Base-by-base conservation (phyloP, 169 alveolate genomes). In the Neospora caninum region DNA sequence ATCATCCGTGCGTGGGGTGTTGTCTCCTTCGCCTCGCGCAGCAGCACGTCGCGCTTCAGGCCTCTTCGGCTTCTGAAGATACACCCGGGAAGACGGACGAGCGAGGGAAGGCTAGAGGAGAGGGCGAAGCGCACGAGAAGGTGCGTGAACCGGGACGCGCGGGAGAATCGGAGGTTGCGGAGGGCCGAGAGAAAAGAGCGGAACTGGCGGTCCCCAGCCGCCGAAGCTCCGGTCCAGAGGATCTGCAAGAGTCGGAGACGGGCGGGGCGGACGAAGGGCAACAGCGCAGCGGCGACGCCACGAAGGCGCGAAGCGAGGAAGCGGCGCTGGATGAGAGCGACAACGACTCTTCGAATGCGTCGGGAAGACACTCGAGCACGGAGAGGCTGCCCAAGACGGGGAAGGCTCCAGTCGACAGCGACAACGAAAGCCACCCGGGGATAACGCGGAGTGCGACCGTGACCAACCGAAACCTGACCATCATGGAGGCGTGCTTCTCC, bases 401-500 rank as follows among this genome's bases (percentile, higher is more conserved):
- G 31, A 22, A 16, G 73, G 25, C 20, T 53, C 27, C 64, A 29
- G 7, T 27, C 31, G n/a, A 29, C 4, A 7, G 31, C 34, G 58
- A 43, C 39, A 82, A 38, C 80, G 53, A 53, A 83, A 39, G 70
- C 54, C 92, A 9, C 34, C 34, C 73, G 16, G 73, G 20, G 73
- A 22, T 6, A 4, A 13, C 73, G 16, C 25, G 31, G 73, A 64
- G n/a, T 64, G 34, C 31, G 73, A 6, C 58, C 4, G 58, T 7
- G 58, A 49, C 22, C 58, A 49, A 49, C 58, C 4, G 13, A 27
- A 64, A 22, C 88, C 41, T 34, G 36, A 89, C 80, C 36, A 89
- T 89, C 45, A 89, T 89, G 80, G 80, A 70, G 25, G 93, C 73
- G n/a, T 89, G 93, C 49, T 89, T 89, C 73, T 89, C 93, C 43